These are phyloP conservation scores for Lachancea waltii DNA, from an alignment of 805 yeast species.

Conservation along the genomic window DNA sequence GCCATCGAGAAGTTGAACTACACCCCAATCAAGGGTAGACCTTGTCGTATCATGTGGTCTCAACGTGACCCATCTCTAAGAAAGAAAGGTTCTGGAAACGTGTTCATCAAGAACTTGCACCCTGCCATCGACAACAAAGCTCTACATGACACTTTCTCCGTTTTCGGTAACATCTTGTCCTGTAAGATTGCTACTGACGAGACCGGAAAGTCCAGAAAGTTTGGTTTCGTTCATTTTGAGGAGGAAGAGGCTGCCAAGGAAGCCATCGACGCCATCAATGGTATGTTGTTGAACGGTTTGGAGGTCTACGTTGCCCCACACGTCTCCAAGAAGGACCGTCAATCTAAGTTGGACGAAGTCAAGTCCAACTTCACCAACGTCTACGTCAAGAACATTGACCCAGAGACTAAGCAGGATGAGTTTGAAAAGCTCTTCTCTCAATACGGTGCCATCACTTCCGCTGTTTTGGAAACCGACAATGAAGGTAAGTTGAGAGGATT, in stretches of 20 bases:
- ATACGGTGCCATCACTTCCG: conserved; percentile 78
- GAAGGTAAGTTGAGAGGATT: conserved; percentile 92
- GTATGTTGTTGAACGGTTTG: conserved; percentile 94
- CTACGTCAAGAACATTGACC: conserved; percentile 83
- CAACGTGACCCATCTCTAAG: conserved; percentile 97
- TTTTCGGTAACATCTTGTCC: conserved; percentile 91
- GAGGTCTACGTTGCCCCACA: conserved; percentile 96
- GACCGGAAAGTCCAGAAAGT: conserved; percentile 86
- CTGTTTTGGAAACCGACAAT: conserved; percentile 68
- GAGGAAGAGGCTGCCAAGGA: conserved; percentile 85
- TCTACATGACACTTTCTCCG: conserved; percentile 94
- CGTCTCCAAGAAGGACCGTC: conserved; percentile 87
- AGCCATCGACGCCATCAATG: conserved; percentile 95
- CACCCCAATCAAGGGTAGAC: conserved; percentile 85
- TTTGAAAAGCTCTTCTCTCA: conserved; percentile 65
- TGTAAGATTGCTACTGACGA: conserved; percentile 97
- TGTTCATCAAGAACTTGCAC: conserved; percentile 96
- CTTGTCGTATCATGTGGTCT: conserved; percentile 99
- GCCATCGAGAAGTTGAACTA: conserved; percentile 96
- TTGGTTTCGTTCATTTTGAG: conserved; percentile 96
- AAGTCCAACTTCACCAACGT: conserved; percentile 93
- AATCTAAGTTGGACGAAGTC: conserved; percentile 82
- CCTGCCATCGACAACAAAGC: conserved; percentile 99
- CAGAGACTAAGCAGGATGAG: conserved; percentile 62
- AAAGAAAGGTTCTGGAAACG: conserved; percentile 93